Evolutionary conservation across 768 basidiomycete genomes (phyloP).

Genomic region (Tylopilus subfusipes): DNA sequence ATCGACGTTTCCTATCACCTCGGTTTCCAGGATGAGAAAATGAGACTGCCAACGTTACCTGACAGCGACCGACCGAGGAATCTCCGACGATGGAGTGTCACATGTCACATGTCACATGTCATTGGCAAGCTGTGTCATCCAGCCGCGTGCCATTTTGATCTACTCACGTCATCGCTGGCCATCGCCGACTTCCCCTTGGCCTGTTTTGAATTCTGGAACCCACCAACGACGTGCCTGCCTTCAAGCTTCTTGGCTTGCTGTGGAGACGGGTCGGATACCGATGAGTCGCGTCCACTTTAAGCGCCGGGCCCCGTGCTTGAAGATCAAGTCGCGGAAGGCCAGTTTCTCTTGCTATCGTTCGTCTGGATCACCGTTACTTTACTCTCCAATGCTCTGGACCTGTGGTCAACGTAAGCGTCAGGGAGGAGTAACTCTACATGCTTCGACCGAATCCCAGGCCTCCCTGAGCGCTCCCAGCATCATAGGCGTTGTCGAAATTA

Average conservation of each 20-base stretch:
- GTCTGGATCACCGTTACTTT: neutral
- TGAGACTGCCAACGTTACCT: conserved; percentile 3
- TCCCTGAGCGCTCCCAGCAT: neutral
- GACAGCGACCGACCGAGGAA: neutral
- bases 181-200: too few relatives aligned
- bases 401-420: neutral
- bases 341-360: neutral
- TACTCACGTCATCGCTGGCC: neutral
- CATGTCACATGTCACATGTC: too few relatives aligned
- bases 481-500: neutral
- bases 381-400: neutral
- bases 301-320: neutral
- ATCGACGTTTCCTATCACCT: conserved; percentile 1
- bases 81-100: conserved; percentile 7
- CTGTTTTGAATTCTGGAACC: neutral
- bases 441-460: neutral
- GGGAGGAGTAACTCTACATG: neutral
- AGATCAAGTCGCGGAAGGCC: neutral
- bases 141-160: neutral
- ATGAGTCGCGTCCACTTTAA: neutral
- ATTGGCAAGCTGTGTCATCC: conserved; percentile 16
- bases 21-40: neutral
- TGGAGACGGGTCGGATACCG: neutral
- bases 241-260: neutral
- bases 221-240: neutral